Evolutionary conservation across 1,284 basidiomycete species (phyloP), one percentile per base, ranked within the genome.

Genomic region (Austroboletus rostrupii): DNA sequence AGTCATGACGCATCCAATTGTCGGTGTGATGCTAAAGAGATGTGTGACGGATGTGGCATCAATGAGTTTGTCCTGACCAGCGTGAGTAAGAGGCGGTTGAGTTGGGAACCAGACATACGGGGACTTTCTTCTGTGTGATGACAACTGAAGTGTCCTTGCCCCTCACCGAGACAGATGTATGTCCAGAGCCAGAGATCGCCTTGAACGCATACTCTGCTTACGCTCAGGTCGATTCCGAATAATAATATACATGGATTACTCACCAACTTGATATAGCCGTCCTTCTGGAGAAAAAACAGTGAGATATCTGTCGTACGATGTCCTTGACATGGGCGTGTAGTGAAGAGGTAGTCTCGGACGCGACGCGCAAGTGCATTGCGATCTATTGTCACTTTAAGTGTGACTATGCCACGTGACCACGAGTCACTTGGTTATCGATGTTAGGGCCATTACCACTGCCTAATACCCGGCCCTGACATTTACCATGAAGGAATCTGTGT

Each of bases 121-220:
- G 94, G 36, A 99, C 87, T 78, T 99, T 99, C 75, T 94, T 94
- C 75, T 99, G 97, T 11, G 95, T 97, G 62, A 97, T 93, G 37
- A 98, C 90, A 4, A 99, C 94, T 8, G 87, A 81, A 3, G 92
- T 95, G 66, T 99, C 95, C 71, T 92, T 92, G 20, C 97, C 97
- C 58, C 96, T 77, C 48, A 99, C 87, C 14, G 95, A 83, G 47
- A 99, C 81, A 7, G 95, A 85, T 3, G 97, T 99, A 62, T 98
- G 92, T 1, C 94, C 96, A 3, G 94, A 95, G 47, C 92, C 90
- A 54, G 92, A 92, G 71, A 99, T 98, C 43, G 97, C 97, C 72
- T 99, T 99, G 86, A 99, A 99, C 19, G 97, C 97, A 79, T 99
- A 99, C 74, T 97, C 94, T 97, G 52, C 56, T 6, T 41, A 58